Evolutionary conservation across 2,329 filamentous ascomycete genomes (phyloP), one percentile per base, ranked within the genome.

Genomic region (Fusarium anguioides): DNA sequence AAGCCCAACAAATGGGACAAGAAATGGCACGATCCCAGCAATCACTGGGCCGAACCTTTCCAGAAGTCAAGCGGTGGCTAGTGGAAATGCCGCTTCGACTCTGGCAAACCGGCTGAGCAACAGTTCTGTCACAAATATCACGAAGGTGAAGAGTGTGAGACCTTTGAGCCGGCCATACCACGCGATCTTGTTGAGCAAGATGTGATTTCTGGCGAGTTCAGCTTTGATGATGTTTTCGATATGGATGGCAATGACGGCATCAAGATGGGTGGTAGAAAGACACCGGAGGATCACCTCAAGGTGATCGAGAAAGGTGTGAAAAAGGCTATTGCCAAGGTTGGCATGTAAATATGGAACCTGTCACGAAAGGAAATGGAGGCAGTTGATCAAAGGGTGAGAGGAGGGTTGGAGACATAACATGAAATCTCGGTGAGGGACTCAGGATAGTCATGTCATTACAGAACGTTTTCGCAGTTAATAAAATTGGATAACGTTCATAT

Each of bases 21-120:
- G 17, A 59, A 72, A 31, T 72, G 68, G 70, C 68, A 72, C 29
- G 50, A 62, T 4, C 47, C 64, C 2, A 68, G 31, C 35, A 20
- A 42, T 18, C 44, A 23, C 27, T 72, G 70, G 70, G 44, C 58
- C 29, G 60, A 60, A 48, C 63, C 50, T 37, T 55, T 57, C 48
- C 66, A 64, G 48, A 57, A 63, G 45, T 49, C 39, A 60, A 68
- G 55, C 63, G 70, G 70, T 39, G 70, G 70, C 64, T 72, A 72
- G 70, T 72, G 70, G 70, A 72, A 61, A 72, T 72, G 70, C 68
- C 68, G 70, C 49, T 71, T 70, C 10, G 56, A 56, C 33, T 24
- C 46, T 49, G 68, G 64, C 23, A 63, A 63, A 23, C 58, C 66
- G 9, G 36, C 35, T n/a, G 54, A 37, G 20, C 58, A 72, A 41